Base-by-base conservation (phyloP, 495 filamentous ascomycete species). In the Glarea lozoyensis region DNA sequence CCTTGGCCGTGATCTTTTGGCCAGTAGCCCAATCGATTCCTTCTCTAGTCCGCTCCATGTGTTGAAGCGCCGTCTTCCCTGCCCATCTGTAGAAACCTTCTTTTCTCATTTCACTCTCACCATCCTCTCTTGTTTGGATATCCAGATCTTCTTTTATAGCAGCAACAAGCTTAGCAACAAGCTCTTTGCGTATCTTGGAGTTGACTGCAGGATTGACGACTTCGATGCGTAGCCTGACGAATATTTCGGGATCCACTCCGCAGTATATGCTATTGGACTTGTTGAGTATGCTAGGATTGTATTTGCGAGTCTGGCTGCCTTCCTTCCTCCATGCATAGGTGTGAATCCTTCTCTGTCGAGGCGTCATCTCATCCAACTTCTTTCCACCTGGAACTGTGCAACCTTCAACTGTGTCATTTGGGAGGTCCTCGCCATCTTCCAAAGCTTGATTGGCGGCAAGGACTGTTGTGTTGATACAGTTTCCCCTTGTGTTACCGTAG, bases 11-110 rank as follows among this genome's bases (percentile, higher is more conserved):
- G n/a, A n/a, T 36, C 20, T 37, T 44, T 17, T 41, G 27, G 12
- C 50, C 50, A 18, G 50, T 54, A n/a, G 47, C 54, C 54, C 54
- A 57, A 31, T 52, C 49, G n/a, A 54, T 17, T 2, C 45, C 34
- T 17, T 49, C 21, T 32, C 45, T 49, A 3, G 10, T 40, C 9
- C 43, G 17, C 34, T 18, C 10, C 6, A 56, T 56, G 2, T 20
- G 10, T 23, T 54, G 27, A 17, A 35, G 51, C 4, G 49, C 50
- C 0, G 30, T 33, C 11, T 45, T 48, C 10, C 54, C 49, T 27
- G 49, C 54, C 49, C 49, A 57, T 29, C 47, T 31, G 47, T 47
- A 54, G 30, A 57, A 57, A 10, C 50, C 50, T 16, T 44, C 41
- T 20, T 49, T 38, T 36, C 54, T 46, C 19, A 49, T 33, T 1